phyloP scores from a whole-genome alignment of 257 asterid species.

The Nicotiana paniculata region DNA sequence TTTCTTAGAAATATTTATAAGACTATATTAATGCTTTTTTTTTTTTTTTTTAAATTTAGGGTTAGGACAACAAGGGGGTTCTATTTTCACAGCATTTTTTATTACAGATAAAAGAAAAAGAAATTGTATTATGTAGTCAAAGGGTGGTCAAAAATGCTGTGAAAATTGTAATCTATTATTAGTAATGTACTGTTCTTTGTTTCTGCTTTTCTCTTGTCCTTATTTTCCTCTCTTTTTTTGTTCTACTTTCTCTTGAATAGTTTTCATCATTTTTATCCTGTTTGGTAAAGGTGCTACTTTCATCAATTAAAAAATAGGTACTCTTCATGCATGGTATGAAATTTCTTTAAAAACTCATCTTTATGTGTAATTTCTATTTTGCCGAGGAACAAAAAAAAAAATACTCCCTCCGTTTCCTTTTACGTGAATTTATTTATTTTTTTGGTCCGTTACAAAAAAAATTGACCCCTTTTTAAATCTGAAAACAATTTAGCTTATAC shows the following conservation, averaged over 20 bases:
- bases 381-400: not conserved
- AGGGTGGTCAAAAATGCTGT: conserved; percentile 51
- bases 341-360: not conserved
- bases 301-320: not conserved
- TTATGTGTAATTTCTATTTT: no score
- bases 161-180: conserved; percentile 62
- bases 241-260: not conserved
- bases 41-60: not conserved
- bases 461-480: no score
- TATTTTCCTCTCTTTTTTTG: no score
- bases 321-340: not conserved
- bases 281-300: not conserved
- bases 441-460: no score
- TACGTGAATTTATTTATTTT: no score
- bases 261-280: not conserved
- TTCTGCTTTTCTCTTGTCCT: not conserved
- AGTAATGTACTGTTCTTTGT: conserved; percentile 5
- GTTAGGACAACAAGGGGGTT: conserved; percentile 20
- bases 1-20: not conserved
- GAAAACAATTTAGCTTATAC: no score
- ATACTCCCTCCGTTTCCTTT: no score
- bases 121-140: not conserved
- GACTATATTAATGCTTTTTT: not conserved
- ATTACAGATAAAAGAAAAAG: not conserved
- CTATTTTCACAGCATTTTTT: conserved; percentile 74